Evolutionary conservation across 805 yeast genomes (phyloP).

Genomic region (Pichia kluyveri): DNA sequence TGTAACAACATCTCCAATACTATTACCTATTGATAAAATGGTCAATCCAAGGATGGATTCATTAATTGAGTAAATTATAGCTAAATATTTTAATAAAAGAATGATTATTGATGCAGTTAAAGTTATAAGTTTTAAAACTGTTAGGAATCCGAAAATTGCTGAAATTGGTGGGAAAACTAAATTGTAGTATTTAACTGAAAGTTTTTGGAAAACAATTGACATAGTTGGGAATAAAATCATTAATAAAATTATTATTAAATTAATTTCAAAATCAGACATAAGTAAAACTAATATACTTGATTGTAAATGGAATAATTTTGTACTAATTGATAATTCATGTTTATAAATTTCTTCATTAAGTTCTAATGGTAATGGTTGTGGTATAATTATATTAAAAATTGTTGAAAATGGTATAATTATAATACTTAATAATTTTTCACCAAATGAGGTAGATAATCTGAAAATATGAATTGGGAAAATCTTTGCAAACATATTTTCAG

Average conservation of each 20-base stretch:
- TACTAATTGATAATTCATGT: constrained; percentile 16
- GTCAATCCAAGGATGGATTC: constrained; percentile 43
- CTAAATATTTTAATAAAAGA: constrained; percentile 32
- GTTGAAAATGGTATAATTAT: constrained; percentile 19
- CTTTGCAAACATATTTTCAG: constrained; percentile 7
- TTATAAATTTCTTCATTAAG: constrained; percentile 9
- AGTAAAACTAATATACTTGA: constrained; percentile 11
- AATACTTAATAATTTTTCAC: constrained; percentile 18
- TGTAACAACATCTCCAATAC: constrained; percentile 44
- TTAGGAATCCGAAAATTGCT: constrained; percentile 22
- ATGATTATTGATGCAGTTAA: constrained; percentile 23
- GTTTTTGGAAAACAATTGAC: neutral
- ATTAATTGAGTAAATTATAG: constrained; percentile 32
- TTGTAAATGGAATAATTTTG: constrained; percentile 23
- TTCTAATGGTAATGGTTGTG: constrained; percentile 18
- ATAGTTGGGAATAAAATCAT: neutral
- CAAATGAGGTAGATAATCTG: constrained; percentile 8
- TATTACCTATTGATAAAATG: constrained; percentile 40
- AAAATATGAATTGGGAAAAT: constrained; percentile 7
- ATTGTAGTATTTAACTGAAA: constrained; percentile 5
- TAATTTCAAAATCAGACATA: constrained; percentile 5
- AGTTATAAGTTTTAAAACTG: constrained; percentile 23
- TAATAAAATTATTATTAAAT: neutral
- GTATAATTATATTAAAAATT: constrained; percentile 19
- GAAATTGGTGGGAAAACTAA: constrained; percentile 15